Evolutionary conservation across 2,329 filamentous ascomycete species (phyloP).

Genomic region (Penicillium sp.): DNA sequence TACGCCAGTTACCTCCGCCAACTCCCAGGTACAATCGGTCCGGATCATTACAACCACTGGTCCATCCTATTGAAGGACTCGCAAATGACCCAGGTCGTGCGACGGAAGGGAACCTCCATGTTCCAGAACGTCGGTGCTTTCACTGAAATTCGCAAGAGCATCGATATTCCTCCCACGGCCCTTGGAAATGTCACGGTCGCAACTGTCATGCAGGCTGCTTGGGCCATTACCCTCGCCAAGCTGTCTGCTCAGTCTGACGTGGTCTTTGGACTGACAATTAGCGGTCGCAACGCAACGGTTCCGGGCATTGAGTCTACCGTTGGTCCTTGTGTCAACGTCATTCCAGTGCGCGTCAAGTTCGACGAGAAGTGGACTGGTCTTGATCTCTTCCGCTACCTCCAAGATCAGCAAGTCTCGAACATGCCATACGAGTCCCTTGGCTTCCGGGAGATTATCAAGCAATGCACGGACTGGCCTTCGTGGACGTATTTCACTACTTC

Average conservation of each 20-base stretch:
- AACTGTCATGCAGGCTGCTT: constrained; percentile 67
- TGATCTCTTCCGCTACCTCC: constrained; percentile 57
- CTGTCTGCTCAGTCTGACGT: constrained; percentile 58
- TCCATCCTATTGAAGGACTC: constrained; percentile 59
- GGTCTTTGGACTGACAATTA: constrained; percentile 67
- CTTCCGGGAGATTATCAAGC: constrained; percentile 55
- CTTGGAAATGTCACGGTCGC: constrained; percentile 62
- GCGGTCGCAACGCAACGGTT: constrained; percentile 63
- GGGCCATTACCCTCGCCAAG: constrained; percentile 64
- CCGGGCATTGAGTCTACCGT: constrained; percentile 59
- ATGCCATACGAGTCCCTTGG: constrained; percentile 59
- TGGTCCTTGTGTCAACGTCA: constrained; percentile 69
- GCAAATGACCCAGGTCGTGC: constrained; percentile 49
- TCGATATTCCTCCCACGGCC: constrained; percentile 48
- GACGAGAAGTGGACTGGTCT: constrained; percentile 52
- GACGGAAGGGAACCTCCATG: constrained; percentile 35
- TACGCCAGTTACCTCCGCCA: constrained; percentile 52
- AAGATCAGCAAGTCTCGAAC: constrained; percentile 60
- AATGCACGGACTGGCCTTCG: constrained; percentile 46
- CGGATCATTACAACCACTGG: constrained; percentile 63
- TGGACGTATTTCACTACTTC: constrained; percentile 46
- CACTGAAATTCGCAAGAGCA: constrained; percentile 38
- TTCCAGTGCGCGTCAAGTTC: constrained; percentile 64
- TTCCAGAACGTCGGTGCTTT: constrained; percentile 41
- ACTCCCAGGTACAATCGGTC: constrained; percentile 42